Base-by-base conservation (phyloP, 139 green algal species). In the Picochlorum sp. region DNA sequence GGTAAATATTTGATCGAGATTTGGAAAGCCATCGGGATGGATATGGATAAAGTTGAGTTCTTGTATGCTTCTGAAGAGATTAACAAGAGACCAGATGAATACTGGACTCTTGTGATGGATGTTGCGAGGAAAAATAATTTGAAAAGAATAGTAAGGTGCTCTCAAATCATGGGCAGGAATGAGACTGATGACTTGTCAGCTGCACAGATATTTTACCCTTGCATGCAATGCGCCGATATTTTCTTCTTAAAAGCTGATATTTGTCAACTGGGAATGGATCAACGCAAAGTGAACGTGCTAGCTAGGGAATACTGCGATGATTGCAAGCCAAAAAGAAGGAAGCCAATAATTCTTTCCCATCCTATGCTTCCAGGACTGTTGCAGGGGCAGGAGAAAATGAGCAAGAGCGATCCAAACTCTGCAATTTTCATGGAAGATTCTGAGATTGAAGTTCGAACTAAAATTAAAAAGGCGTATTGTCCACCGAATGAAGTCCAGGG, bases 201-300 rank as follows among this genome's bases (percentile, higher is more conserved):
- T 0, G 84, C 89, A 6, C 93, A 98, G 74, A 96, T 98, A 61
- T 95, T 99, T 73, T 98, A 99, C 75, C 93, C 93, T 7, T 89
- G 85, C 77, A 99, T 99, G 93, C 93, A 97, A 76, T 91, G 79
- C 33, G 89, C 87, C 3, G 89, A 97, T 82, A 97, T 99, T 73
- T 98, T 99, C 84, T 98, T 96, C 83, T 78, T 98, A 31, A 95
- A 95, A 78, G 93, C 90, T 10, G 93, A 99, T 81, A 98, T 99
- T 74, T 98, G 93, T 80, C 93, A 99, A 78, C 83, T 99, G 57
- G 93, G 93, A 53, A 86, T 98, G 82, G 93, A 98, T 68, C 93
- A 99, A 74, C 78, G 93, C 54, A 99, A 99, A 77, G 69, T 98
- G 57, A 98, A 97, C 76, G 83, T 96, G 79, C 72, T 98, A 14